Conservation (phyloP, 2,329 filamentous ascomycete species). For the Paecilomyces sp. region DNA sequence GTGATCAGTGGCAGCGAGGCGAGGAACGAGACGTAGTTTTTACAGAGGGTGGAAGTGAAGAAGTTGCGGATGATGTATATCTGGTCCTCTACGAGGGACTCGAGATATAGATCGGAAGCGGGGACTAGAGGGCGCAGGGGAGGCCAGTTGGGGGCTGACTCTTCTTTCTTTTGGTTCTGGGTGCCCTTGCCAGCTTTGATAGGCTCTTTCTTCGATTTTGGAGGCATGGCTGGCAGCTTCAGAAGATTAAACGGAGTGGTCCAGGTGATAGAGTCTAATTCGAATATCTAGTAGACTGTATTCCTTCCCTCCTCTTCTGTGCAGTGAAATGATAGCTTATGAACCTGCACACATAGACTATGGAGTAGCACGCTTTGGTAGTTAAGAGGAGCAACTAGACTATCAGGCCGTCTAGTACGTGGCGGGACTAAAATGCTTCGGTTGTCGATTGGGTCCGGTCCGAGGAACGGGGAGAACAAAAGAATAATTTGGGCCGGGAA, state of each 20-base stretch:
- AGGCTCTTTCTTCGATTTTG: constrained; percentile 1
- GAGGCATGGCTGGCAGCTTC: background rate
- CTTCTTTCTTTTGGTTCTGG: constrained; percentile 3
- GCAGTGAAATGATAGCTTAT: background rate
- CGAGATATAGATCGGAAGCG: constrained; percentile 54
- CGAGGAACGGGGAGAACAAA: background rate
- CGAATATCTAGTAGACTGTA: background rate
- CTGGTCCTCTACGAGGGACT: constrained; percentile 54
- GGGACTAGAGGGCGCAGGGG: constrained; percentile 62
- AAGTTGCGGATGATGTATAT: constrained; percentile 68
- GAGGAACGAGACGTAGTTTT: constrained; percentile 68
- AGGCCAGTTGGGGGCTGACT: constrained; percentile 59
- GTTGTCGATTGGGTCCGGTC: background rate
- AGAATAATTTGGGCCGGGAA: background rate
- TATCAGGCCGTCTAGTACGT: background rate
- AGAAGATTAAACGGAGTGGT: background rate
- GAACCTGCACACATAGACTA: background rate
- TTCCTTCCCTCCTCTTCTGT: background rate
- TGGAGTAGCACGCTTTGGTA: too few species aligned
- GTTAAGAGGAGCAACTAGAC: background rate
- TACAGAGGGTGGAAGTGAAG: constrained; percentile 68
- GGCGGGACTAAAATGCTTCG: background rate
- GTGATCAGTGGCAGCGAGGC: constrained; percentile 64
- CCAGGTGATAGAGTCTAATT: background rate
- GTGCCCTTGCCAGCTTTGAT: constrained; percentile 6